Evolutionary conservation across 805 yeast species (phyloP), one percentile per base, ranked within the genome.

Genomic region (Blastobotrys chiropterorum): DNA sequence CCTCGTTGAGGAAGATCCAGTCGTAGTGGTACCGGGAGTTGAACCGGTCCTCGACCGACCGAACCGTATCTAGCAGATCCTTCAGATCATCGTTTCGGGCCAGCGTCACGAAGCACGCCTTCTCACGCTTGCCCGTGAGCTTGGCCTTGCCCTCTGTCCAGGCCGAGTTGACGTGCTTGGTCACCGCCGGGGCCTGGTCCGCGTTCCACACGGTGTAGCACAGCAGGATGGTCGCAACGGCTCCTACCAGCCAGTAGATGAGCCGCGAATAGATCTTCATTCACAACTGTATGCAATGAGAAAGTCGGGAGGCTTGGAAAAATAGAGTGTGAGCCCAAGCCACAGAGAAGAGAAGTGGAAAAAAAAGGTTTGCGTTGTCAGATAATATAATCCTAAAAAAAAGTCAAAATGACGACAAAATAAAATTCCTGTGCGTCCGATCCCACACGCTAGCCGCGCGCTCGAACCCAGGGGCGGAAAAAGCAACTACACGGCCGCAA

Each of bases 1-100:
- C 77, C 62, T 87, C 90, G 65, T 87, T 87, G 46, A 86, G 66
- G 59, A 87, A 86, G 2, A 85, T 83, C 88, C 90, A 86, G 65
- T 86, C 94, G 62, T 86, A 86, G 58, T 81, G 77, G 62, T 67
- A 83, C 49, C 73, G 70, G 42, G 62, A 38, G 67, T 86, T 86
- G 71, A 85, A 86, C 39, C 90, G 68, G 57, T 77, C 82, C 62
- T 86, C 86, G 45, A 82, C 79, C 52, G 76, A 75, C 56, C 80
- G 76, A 48, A 86, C 78, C 2, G 92, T 76, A 43, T 75, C 75
- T 3, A 82, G 64, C 63, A 86, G 72, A 13, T 68, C 69, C 62
- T 74, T 78, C 2, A 86, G 67, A 53, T 87, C 94, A 8, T 70
- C 62, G 64, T 87, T 86, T 58, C 90, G 75, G 43, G 87, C 88